Evolutionary conservation across 176 grass and related monocot genomes (phyloP), one percentile per base, ranked within the genome.

Genomic region (Cenchrus americanus): DNA sequence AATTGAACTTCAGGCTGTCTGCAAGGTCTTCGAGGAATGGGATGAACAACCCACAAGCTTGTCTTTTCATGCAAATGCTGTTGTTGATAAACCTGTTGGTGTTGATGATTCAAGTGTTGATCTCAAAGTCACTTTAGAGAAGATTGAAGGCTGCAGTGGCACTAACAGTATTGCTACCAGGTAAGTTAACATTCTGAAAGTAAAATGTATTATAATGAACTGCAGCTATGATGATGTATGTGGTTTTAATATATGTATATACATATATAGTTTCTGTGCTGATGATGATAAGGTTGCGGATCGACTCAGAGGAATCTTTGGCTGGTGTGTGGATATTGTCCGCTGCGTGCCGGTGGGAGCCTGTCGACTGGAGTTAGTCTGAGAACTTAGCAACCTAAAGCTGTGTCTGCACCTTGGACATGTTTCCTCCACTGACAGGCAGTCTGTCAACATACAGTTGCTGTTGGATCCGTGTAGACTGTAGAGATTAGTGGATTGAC

Each of bases 251-350:
- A 34, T 34, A 40, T 44, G 7, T 44, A 44, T 6, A 8, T 44
- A 50, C 50, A 26, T 72, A 2, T 14, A 72, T n/a, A 58, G 69
- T 22, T 27, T 15, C 46, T 72, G 44, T 72, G 69, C 10, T 26
- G 12, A 47, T 50, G 14, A 13, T 70, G 21, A 7, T 6, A 10
- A 23, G 8, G 42, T 47, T 47, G 1, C 5, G n/a, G 10, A 72
- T 26, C 21, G 42, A 15, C 0, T 48, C 10, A 23, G 46, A 14
- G 12, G n/a, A 15, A 50, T 72, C 22, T 15, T 72, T 13, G 23
- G 69, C n/a, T 71, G 44, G 69, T 71, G 69, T 14, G 21, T 47
- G n/a, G 67, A 71, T 13, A 26, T 71, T 46, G 12, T 71, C 14
- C 69, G 69, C 44, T 49, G 44, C 12, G 1, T 71, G n/a, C 69